A percentile compares a stretch with the other conserved stretches of the same genome.
Evolutionary conservation across 371 early-diverging fungal species (phyloP).

Genomic region (Mortierella sp.): DNA sequence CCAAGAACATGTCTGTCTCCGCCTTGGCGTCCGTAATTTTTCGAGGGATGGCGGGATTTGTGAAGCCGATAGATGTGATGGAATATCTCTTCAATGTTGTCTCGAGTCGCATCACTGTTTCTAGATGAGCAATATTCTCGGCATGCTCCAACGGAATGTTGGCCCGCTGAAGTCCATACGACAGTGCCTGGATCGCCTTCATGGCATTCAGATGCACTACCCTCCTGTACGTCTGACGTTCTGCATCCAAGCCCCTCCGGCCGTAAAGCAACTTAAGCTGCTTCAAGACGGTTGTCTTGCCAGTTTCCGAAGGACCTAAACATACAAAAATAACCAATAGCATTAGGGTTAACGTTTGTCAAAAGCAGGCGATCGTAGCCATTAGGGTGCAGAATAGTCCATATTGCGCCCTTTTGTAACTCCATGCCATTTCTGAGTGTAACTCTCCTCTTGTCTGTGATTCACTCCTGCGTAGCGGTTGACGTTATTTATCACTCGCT

Average conservation of each 20-base stretch:
- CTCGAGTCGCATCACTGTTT: constrained; percentile 43
- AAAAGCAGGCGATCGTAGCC: too few species aligned
- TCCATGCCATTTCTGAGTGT: too few species aligned
- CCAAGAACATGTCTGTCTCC: constrained; percentile 51
- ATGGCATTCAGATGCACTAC: constrained; percentile 57
- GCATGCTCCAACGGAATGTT: constrained; percentile 36
- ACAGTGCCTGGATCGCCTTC: constrained; percentile 56
- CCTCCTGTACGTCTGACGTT: constrained; percentile 56
- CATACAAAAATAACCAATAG: too few species aligned
- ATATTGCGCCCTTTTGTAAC: too few species aligned
- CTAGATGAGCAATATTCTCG: constrained; percentile 52
- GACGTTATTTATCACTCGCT: too few species aligned
- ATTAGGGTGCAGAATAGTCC: too few species aligned
- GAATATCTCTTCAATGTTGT: constrained; percentile 44
- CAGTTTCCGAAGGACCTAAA: constrained; percentile 59
- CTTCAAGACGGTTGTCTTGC: constrained; percentile 61
- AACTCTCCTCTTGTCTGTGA: too few species aligned
- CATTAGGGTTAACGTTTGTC: too few species aligned
- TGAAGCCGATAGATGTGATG: constrained; percentile 34
- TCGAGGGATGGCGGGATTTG: constrained; percentile 58
- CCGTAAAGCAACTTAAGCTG: constrained; percentile 60
- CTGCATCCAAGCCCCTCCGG: constrained; percentile 52
- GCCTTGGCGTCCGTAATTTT: constrained; percentile 58
- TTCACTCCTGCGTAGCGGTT: too few species aligned
- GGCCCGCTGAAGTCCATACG: constrained; percentile 32